Percentiles rank a stretch among this genome's conserved stretches.
Evolutionary conservation across 2,329 filamentous ascomycete genomes (phyloP).

Genomic region (Coleophoma crateriformis): DNA sequence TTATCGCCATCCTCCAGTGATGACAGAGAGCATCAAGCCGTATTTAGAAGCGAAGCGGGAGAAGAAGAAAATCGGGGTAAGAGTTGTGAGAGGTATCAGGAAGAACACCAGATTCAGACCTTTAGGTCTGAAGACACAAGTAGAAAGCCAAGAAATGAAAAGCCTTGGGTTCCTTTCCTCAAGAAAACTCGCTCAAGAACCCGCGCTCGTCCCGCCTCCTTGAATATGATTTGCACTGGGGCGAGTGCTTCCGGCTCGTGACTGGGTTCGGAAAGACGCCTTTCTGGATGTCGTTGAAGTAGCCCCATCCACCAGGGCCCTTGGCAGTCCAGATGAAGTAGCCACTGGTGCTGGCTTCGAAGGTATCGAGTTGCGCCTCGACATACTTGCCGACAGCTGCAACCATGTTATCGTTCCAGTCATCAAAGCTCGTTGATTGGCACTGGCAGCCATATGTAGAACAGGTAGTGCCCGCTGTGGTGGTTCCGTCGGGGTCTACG

Average conservation of each 20-base stretch:
- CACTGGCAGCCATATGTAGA: constrained; percentile 30
- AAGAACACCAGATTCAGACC: no score
- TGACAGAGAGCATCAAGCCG: no score
- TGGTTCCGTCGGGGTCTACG: constrained; percentile 30
- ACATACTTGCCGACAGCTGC: constrained; percentile 29
- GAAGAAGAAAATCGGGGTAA: no score
- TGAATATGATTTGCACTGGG: constrained; percentile 10
- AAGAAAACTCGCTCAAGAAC: neutral
- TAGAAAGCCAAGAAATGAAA: no score
- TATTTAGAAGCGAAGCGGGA: no score
- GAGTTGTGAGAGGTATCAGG: no score
- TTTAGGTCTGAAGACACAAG: no score
- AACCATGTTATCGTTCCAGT: constrained; percentile 29
- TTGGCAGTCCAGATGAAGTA: constrained; percentile 37
- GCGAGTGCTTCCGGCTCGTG: constrained; percentile 15
- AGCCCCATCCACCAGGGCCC: constrained; percentile 30
- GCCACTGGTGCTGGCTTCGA: constrained; percentile 28
- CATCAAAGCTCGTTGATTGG: constrained; percentile 22
- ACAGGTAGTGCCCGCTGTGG: constrained; percentile 27
- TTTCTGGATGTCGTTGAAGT: constrained; percentile 29
- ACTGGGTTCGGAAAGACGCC: constrained; percentile 29
- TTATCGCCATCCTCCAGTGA: no score
- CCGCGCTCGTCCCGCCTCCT: constrained; percentile 8
- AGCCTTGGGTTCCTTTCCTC: no score
- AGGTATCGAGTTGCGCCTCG: constrained; percentile 35